Conservation (phyloP, 2,329 filamentous ascomycete species). For the Pyricularia sp. region DNA sequence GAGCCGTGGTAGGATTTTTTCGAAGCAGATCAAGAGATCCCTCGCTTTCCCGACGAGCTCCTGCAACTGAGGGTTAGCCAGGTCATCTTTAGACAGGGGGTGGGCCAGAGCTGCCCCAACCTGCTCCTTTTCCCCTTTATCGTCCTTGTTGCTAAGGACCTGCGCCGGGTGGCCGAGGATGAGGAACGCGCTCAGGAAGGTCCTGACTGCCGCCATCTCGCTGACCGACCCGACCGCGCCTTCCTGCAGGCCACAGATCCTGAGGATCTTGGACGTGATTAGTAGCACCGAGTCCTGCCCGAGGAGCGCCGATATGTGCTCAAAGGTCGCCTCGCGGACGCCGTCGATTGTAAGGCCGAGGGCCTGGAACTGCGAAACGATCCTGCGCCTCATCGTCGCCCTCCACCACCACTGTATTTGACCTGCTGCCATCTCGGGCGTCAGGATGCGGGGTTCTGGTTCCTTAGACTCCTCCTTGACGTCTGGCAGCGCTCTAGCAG, state of each 20-base stretch:
- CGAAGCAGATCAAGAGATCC: constrained; percentile 69
- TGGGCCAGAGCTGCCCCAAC: constrained; percentile 31
- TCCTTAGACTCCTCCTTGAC: constrained; percentile 38
- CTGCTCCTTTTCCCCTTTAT: constrained; percentile 46
- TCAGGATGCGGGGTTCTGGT: constrained; percentile 26
- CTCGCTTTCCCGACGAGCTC: constrained; percentile 70
- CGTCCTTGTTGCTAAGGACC: constrained; percentile 64
- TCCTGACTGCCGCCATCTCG: constrained; percentile 62
- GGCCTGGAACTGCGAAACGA: constrained; percentile 55
- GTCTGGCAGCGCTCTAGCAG: constrained; percentile 36
- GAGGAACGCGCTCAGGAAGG: constrained; percentile 71
- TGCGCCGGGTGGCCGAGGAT: constrained; percentile 72
- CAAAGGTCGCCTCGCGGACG: constrained; percentile 62
- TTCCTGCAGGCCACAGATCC: constrained; percentile 61
- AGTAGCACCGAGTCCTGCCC: constrained; percentile 57
- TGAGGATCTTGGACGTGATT: constrained; percentile 56
- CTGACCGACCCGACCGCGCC: constrained; percentile 52
- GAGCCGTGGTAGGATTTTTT: constrained; percentile 59
- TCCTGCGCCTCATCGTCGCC: constrained; percentile 42
- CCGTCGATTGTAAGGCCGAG: constrained; percentile 62
- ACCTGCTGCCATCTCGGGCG: constrained; percentile 51
- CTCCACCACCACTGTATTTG: constrained; percentile 67
- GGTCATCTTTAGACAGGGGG: constrained; percentile 38
- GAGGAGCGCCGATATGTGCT: constrained; percentile 61
- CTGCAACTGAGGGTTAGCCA: constrained; percentile 54